These are phyloP conservation scores for Tetrahymena malaccensis DNA, from an alignment of 73 alveolate genomes.

Conservation along the genomic window DNA sequence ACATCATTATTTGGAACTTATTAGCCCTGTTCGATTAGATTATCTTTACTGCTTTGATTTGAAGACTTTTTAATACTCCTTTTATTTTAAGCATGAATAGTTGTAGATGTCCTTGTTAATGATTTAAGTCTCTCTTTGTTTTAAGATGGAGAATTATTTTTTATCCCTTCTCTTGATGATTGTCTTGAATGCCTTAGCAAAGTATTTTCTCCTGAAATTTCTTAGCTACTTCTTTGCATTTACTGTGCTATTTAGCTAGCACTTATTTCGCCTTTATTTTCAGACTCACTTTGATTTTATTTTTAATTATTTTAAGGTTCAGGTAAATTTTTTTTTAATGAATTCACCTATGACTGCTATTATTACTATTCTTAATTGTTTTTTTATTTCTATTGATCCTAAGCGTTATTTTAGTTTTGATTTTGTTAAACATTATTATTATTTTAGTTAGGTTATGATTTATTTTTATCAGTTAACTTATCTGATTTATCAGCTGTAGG, in stretches of 20 bases:
- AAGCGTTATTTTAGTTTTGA: not conserved
- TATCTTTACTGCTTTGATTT: not conserved
- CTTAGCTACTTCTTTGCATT: not conserved
- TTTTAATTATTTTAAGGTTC: not conserved
- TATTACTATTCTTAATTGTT: not conserved
- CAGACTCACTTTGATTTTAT: not conserved
- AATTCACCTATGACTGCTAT: not conserved
- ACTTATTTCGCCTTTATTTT: not conserved
- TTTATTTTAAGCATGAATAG: not conserved
- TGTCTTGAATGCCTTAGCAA: not conserved
- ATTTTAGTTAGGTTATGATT: not conserved
- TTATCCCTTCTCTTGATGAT: not conserved
- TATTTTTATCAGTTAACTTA: not conserved
- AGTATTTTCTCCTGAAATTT: not conserved
- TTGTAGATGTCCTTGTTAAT: not conserved
- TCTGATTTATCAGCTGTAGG: not conserved
- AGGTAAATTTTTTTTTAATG: not conserved
- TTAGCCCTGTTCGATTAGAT: not conserved
- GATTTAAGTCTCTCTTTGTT: not conserved
- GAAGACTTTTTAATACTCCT: not conserved
- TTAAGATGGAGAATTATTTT: not conserved
- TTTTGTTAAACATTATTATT: not conserved
- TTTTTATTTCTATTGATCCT: not conserved
- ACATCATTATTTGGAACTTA: not conserved
- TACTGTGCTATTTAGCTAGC: not conserved